phyloP scores from a whole-genome alignment of 2,329 filamentous ascomycete genomes.

The Xylaria sp. region DNA sequence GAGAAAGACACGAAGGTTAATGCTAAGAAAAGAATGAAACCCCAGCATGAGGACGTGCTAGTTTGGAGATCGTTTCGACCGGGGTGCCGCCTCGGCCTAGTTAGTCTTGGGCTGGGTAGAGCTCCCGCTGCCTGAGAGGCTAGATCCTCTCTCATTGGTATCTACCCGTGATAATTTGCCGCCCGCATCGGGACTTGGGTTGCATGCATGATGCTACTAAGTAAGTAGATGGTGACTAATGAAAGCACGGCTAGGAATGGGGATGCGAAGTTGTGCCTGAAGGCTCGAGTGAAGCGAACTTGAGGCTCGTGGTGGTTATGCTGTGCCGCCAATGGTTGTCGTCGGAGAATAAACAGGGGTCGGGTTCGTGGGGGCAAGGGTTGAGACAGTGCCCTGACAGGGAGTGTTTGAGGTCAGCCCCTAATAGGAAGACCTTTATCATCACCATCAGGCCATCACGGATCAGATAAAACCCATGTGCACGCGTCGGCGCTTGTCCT shows the following conservation, averaged over 20 bases:
- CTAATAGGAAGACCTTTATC: constrained; percentile 7
- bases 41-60: constrained; percentile 16
- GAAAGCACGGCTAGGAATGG: neutral
- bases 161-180: neutral
- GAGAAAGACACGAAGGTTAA: constrained; percentile 5
- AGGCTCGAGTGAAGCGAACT: constrained; percentile 14
- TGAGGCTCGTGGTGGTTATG: constrained; percentile 16
- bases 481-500: constrained; percentile 20
- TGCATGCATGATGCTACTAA: constrained; percentile 14
- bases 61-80: constrained; percentile 39
- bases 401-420: constrained; percentile 33
- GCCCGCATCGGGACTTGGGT: neutral
- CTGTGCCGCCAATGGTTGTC: neutral
- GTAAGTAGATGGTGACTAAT: constrained; percentile 12
- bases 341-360: constrained; percentile 3
- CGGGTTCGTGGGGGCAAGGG: constrained; percentile 14
- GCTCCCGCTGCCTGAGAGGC: neutral
- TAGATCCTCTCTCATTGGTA: neutral
- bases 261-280: neutral
- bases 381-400: constrained; percentile 39
- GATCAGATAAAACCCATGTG: constrained; percentile 22
- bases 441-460: constrained; percentile 19
- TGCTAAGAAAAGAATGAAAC: constrained; percentile 26
- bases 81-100: constrained; percentile 13
- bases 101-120: neutral